Base-by-base conservation (phyloP, 345 rosid species). In the Aurinia saxatilis region DNA sequence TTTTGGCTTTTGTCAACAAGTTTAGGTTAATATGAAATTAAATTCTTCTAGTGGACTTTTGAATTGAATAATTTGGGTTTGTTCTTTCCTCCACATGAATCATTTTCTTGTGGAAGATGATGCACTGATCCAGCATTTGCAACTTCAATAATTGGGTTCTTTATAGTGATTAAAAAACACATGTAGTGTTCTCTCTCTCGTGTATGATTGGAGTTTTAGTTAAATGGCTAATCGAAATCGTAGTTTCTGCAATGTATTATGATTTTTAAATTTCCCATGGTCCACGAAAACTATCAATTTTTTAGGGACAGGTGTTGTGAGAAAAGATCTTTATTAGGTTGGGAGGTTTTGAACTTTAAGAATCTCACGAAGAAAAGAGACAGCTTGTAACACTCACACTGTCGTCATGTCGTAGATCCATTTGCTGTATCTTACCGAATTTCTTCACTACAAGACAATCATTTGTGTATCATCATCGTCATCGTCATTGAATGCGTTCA, bases 231-330 rank as follows among this genome's bases (percentile, higher is more conserved):
- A 50, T 12, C 14, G 2, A 11, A 15, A 40, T 8, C 10, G 34
- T 50, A n/a, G 39, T 49, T 50, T 63, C 41, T 18, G 10, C 18
- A 44, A 2, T 8, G n/a, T 29, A 58, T 27, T 50, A 42, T 42
- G 2, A n/a, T 21, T 21, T 2, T 44, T 59, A 59, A 12, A 30
- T 63, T 30, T 30, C 3, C 10, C 27, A 42, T 52, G 60, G 54
- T 45, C 70, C 53, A 54, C 46, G 42, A 51, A 50, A 54, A 16
- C 23, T 21, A 52, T 51, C 35, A 33, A 33, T 11, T 12, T 33
- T 5, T 53, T 3, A 37, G 1, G 63, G 50, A 56, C 63, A 66
- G 63, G 64, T 57, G 64, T 29, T 47, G 49, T 47, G 63, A 7
- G 64, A 38, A 66, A 38, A 34, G 25, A 37, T 27, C 5, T 25